Conservation (phyloP, 2,329 filamentous ascomycete genomes). For the Endothia cerciana region DNA sequence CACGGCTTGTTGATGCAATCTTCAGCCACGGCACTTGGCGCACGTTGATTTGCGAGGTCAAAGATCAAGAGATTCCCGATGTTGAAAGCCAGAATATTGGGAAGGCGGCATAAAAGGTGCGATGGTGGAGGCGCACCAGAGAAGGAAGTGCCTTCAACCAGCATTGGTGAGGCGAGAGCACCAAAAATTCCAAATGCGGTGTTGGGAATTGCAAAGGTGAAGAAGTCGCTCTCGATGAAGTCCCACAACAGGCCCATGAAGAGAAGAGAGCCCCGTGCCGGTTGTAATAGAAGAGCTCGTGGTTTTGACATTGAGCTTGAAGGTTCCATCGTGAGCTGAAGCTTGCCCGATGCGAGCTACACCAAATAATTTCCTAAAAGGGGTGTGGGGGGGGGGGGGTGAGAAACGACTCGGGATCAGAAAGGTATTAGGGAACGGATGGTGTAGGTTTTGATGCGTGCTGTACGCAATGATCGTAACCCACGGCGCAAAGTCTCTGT, state of each 20-base stretch:
- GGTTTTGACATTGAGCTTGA: not conserved
- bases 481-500: not conserved
- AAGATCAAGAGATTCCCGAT: conserved; percentile 16
- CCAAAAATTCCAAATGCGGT: conserved; percentile 39
- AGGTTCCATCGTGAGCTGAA: not conserved
- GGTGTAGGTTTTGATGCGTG: not conserved
- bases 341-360: not conserved
- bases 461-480: not conserved
- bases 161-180: conserved; percentile 30
- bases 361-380: not conserved
- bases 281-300: not conserved
- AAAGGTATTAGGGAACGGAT: not conserved
- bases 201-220: conserved; percentile 36
- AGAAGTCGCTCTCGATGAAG: conserved; percentile 35
- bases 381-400: too few relatives aligned
- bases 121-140: not conserved
- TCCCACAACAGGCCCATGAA: conserved; percentile 28
- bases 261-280: not conserved
- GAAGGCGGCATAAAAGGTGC: conserved; percentile 24
- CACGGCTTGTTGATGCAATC: conserved; percentile 30
- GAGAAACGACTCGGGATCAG: not conserved
- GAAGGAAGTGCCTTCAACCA: not conserved
- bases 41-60: conserved; percentile 24
- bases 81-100: conserved; percentile 32
- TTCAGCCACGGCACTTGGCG: conserved; percentile 23